Conservation (phyloP, 768 basidiomycete genomes). For the Mrakia blollopis region DNA sequence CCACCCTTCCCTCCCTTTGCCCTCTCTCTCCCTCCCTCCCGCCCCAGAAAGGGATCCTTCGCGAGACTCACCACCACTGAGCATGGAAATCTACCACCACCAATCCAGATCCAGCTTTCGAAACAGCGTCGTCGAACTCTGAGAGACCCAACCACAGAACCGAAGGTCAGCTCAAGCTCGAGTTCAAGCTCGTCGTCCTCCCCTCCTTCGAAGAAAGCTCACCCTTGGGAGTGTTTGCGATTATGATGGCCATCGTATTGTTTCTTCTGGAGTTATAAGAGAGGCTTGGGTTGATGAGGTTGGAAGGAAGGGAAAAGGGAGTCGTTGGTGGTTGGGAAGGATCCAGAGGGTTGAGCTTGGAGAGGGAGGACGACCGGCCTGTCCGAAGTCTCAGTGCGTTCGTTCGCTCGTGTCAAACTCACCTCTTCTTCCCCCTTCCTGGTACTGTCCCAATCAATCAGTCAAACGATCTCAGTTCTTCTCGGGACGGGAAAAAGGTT, state of each 20-base stretch:
- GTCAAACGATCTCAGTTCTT: too few relatives aligned
- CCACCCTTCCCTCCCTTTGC: not conserved
- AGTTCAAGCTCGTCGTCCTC: too few relatives aligned
- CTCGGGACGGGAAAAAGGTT: too few relatives aligned
- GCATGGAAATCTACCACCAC: constrained; percentile 18
- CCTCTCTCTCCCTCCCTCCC: not conserved
- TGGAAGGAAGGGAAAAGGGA: not conserved
- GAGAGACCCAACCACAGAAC: not conserved
- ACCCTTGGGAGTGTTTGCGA: constrained; percentile 2
- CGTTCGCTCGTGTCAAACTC: too few relatives aligned
- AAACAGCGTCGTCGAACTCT: constrained; percentile 15
- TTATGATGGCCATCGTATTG: not conserved
- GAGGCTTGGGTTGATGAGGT: not conserved
- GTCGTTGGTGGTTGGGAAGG: too few relatives aligned
- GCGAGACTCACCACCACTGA: not conserved
- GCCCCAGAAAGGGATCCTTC: not conserved
- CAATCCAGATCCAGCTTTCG: not conserved
- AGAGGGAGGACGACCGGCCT: not conserved
- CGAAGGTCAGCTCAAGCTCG: not conserved
- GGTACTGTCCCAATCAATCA: too few relatives aligned
- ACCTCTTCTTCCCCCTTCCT: too few relatives aligned
- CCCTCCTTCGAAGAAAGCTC: not conserved
- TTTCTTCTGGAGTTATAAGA: not conserved
- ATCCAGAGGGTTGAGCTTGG: not conserved
- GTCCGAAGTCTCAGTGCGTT: too few relatives aligned